A percentile compares a stretch with the other conserved stretches of the same genome.
Conservation (phyloP, 1,139 yeast species). For the Nakaseomyces sp. region DNA sequence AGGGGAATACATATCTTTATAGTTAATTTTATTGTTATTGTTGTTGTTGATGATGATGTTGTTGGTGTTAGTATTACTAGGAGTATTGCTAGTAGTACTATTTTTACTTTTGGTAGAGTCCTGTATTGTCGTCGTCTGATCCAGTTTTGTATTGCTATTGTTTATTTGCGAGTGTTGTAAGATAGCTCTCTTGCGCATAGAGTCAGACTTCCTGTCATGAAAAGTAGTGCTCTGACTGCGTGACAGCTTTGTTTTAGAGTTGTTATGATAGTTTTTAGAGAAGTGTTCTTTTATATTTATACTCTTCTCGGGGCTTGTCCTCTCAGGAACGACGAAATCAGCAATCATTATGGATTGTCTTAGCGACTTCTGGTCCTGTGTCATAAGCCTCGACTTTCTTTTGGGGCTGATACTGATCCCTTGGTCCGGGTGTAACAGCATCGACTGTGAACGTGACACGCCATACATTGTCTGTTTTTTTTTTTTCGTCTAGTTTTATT, state of each 20-base stretch:
- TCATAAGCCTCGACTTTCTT: constrained; percentile 1
- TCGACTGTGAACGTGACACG: not conserved
- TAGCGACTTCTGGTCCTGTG: constrained; percentile 3
- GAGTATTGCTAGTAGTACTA: not conserved
- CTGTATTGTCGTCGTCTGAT: not conserved
- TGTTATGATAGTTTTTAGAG: too few species aligned
- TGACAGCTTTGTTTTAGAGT: not conserved
- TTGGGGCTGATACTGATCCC: constrained; percentile 1
- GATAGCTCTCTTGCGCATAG: constrained; percentile 1
- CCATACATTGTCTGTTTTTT: not conserved
- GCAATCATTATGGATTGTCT: constrained; percentile 1
- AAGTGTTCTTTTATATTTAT: constrained; percentile 5
- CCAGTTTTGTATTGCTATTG: not conserved
- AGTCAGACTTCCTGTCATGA: not conserved
- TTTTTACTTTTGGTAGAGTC: not conserved
- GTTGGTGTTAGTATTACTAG: too few species aligned
- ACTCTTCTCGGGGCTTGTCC: not conserved
- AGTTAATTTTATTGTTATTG: too few species aligned
- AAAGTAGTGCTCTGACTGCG: not conserved
- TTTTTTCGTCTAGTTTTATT: not conserved
- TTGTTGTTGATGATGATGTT: too few species aligned
- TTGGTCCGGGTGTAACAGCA: not conserved
- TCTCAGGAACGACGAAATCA: not conserved
- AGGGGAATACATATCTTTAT: too few species aligned
- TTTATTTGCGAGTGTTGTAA: not conserved